phyloP scores from a whole-genome alignment of 768 basidiomycete species.

The Suillus plorans region DNA sequence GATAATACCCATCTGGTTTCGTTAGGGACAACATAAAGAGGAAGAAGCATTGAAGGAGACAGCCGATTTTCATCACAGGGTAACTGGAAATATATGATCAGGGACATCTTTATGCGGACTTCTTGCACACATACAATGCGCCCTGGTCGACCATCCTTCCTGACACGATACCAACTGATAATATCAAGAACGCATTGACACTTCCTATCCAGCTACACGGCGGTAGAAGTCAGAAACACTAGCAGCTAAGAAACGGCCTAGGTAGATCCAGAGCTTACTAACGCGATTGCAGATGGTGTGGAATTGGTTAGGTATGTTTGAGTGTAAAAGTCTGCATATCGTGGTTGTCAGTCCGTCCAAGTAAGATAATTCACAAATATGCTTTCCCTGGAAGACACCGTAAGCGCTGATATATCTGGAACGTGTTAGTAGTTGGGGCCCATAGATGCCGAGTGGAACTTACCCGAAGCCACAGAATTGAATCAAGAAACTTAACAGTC shows the following conservation, averaged over 20 bases:
- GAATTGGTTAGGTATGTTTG: constrained; percentile 34
- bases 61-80: constrained; percentile 44
- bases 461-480: constrained; percentile 41
- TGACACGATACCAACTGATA: constrained; percentile 45
- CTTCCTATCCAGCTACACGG: constrained; percentile 47
- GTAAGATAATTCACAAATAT: background rate
- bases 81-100: constrained; percentile 28
- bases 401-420: constrained; percentile 36
- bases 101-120: background rate
- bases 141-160: constrained; percentile 52
- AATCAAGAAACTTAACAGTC: constrained; percentile 31
- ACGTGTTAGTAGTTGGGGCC: background rate
- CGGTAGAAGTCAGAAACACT: background rate
- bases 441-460: background rate
- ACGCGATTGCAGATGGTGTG: constrained; percentile 39
- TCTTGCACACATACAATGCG: constrained; percentile 39
- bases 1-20: constrained; percentile 36
- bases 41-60: constrained; percentile 41
- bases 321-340: constrained; percentile 37
- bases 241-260: background rate
- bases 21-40: constrained; percentile 47
- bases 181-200: constrained; percentile 42
- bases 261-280: constrained; percentile 9
- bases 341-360: background rate
- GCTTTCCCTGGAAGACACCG: constrained; percentile 41